These are phyloP conservation scores for Collybia nuda DNA, from an alignment of 768 basidiomycete genomes.

Conservation along the genomic window DNA sequence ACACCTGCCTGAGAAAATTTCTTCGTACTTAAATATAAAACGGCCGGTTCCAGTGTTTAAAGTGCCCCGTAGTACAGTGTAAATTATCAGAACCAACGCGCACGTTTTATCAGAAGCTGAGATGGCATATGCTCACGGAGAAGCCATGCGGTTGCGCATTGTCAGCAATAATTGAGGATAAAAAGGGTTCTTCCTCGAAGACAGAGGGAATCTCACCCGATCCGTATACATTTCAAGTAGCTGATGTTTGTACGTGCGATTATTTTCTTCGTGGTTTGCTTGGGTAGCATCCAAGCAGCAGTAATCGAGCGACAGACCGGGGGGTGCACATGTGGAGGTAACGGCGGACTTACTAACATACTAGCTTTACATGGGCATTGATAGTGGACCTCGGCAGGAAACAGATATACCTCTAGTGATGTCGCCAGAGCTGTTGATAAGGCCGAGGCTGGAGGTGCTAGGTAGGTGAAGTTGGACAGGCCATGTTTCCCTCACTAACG, in stretches of 20 bases:
- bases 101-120: no score
- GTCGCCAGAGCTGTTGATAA: slow-evolving; percentile 16
- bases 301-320: slow-evolving; percentile 16
- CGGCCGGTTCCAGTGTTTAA: no score
- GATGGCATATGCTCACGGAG: no score
- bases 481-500: neutral
- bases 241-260: neutral
- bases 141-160: no score
- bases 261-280: slow-evolving; percentile 8
- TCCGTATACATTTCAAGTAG: no score
- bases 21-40: no score
- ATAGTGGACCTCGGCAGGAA: neutral
- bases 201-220: no score
- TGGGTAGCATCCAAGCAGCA: slow-evolving; percentile 13
- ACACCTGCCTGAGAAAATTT: no score
- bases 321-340: slow-evolving; percentile 23
- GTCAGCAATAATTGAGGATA: no score
- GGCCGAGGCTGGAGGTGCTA: slow-evolving; percentile 19
- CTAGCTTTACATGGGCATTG: neutral
- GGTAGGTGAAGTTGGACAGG: slow-evolving; percentile 6
- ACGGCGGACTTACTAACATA: neutral
- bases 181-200: no score
- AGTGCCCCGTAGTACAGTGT: no score
- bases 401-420: slow-evolving; percentile 15
- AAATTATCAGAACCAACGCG: no score